phyloP scores from a whole-genome alignment of 495 filamentous ascomycete genomes.

The Neurospora pannonica region DNA sequence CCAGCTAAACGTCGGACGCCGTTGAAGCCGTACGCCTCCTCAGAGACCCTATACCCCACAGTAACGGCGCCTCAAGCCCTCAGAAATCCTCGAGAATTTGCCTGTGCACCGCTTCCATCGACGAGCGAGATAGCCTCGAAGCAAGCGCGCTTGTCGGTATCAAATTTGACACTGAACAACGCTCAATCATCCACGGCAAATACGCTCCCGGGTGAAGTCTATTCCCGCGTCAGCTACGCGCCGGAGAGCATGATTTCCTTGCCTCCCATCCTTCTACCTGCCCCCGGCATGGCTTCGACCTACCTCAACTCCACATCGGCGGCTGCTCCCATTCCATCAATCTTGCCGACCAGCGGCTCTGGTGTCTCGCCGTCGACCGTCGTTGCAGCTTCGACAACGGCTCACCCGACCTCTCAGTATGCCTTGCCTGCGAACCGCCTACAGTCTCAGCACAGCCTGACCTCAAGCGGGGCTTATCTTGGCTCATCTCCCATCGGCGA shows the following conservation, averaged over 20 bases:
- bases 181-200: constrained; percentile 6
- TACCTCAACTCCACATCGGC: constrained; percentile 25
- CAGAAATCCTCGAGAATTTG: not conserved
- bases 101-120: not conserved
- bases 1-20: constrained; percentile 52
- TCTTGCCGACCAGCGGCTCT: constrained; percentile 27
- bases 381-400: constrained; percentile 14
- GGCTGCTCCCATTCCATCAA: constrained; percentile 20
- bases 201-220: constrained; percentile 7
- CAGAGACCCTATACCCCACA: not conserved
- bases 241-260: constrained; percentile 23
- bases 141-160: constrained; percentile 27
- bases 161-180: constrained; percentile 37
- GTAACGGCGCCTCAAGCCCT: not conserved
- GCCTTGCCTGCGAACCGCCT: constrained; percentile 35
- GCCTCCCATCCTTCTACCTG: constrained; percentile 33
- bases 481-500: constrained; percentile 43
- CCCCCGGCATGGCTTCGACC: constrained; percentile 43
- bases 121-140: constrained; percentile 5
- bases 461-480: constrained; percentile 20
- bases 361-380: constrained; percentile 1
- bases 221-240: constrained; percentile 17
- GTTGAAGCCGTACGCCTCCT: not conserved
- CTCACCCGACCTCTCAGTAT: constrained; percentile 20
- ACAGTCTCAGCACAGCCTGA: constrained; percentile 24